Evolutionary conservation across 495 filamentous ascomycete genomes (phyloP).

Genomic region (Aspergillus nidulans): DNA sequence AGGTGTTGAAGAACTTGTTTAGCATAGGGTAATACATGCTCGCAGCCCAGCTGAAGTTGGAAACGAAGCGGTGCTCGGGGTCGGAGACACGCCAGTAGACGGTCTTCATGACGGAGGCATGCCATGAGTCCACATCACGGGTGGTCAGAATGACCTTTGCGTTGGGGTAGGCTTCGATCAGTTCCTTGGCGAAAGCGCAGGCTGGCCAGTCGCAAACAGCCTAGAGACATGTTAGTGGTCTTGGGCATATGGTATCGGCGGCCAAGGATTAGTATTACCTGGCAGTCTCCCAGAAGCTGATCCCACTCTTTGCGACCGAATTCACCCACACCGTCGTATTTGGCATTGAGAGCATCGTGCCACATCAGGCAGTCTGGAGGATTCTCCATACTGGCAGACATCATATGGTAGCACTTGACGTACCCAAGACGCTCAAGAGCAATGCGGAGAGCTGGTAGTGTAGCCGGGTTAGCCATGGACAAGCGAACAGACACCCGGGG

Average conservation of each 20-base stretch:
- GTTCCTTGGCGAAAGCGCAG: constrained; percentile 60
- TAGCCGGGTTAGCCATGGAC: constrained; percentile 11
- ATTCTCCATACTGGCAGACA: constrained; percentile 59
- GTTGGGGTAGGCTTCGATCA: constrained; percentile 66
- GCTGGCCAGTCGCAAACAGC: constrained; percentile 65
- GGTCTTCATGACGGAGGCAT: constrained; percentile 50
- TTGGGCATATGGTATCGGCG: not conserved
- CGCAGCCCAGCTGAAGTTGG: constrained; percentile 52
- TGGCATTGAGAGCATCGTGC: constrained; percentile 61
- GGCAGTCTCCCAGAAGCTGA: constrained; percentile 60
- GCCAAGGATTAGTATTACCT: constrained; percentile 25
- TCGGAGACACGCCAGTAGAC: constrained; percentile 53
- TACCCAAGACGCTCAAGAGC: constrained; percentile 59
- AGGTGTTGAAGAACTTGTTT: constrained; percentile 54
- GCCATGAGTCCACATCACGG: constrained; percentile 58
- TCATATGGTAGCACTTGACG: constrained; percentile 62
- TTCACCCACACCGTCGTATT: constrained; percentile 56
- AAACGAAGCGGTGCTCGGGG: constrained; percentile 49
- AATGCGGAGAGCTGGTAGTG: constrained; percentile 48
- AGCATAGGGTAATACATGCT: constrained; percentile 58
- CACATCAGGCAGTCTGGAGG: constrained; percentile 57
- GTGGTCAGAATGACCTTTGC: constrained; percentile 63
- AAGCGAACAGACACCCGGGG: not conserved
- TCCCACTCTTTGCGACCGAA: constrained; percentile 65
- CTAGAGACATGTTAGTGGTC: constrained; percentile 8